Base-by-base conservation (phyloP, 495 filamentous ascomycete species). In the Acidiella bohemica region DNA sequence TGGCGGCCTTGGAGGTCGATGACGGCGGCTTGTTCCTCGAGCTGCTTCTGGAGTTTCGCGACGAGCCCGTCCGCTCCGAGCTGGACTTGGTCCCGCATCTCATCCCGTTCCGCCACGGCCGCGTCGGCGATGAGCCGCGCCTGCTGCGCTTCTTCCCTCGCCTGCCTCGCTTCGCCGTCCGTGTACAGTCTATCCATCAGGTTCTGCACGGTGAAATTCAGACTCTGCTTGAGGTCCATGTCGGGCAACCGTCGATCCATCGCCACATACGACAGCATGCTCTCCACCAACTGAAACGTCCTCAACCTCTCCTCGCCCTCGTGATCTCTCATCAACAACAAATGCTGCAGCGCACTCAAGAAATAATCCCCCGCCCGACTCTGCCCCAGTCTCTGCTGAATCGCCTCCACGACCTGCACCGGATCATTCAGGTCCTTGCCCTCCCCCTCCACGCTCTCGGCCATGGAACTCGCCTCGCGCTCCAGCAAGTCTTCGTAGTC, bases 401-500 rank as follows among this genome's bases (percentile, higher is more conserved):
- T 96, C 9, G 88, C 90, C 54, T 95, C 86, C 4, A 84, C 84
- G 39, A 97, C 93, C 57, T 94, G 84, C 23, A 75, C 63, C 3
- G 90, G 90, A 59, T 97, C 92, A 54, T 78, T 90, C 59, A 97
- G 74, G 58, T 97, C 90, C 62, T 86, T 93, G 46, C 84, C 73
- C 49, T 95, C 86, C 9, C 80, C 88, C 42, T 94, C 92, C 38
- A 92, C 66, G 53, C 75, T 81, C 54, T 94, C 59, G 4, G 84
- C 84, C 58, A 88, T 81, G 55, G 82, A 90, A 52, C 75, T 84
- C 47, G 76, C 80, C 64, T 96, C 92, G 36, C 80, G 71, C 58
- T 97, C 92, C 24, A 95, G 72, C 49, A 95, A 75, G 56, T 96
- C 92, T 64, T 97, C 90, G 57, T 96, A 95, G 62, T 97, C 90